phyloP scores from a whole-genome alignment of 306 rosid species.

The Myrica gale region DNA sequence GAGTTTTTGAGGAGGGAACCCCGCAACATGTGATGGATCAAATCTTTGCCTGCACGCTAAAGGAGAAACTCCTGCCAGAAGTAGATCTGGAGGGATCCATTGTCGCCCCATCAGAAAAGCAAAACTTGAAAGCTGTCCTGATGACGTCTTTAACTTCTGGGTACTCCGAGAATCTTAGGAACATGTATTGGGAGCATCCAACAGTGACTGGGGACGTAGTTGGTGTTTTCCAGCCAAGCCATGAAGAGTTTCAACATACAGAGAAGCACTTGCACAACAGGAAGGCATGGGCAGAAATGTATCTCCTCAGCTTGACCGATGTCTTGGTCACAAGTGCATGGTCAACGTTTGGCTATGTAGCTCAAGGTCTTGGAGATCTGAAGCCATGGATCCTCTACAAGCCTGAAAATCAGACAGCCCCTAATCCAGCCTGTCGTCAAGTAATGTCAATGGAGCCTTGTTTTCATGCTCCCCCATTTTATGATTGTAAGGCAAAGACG shows the following conservation, averaged over 20 bases:
- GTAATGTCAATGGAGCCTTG: conserved; percentile 84
- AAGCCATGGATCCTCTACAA: conserved; percentile 75
- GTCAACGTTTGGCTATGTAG: conserved; percentile 80
- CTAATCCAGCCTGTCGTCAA: conserved; percentile 53
- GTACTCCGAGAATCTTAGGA: conserved; percentile 54
- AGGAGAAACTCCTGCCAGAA: conserved; percentile 56
- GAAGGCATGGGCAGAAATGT: conserved; percentile 76
- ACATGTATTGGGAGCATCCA: conserved; percentile 69
- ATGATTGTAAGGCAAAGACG: conserved; percentile 67
- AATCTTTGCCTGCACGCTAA: conserved; percentile 53
- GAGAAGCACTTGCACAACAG: conserved; percentile 62
- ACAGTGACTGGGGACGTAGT: conserved; percentile 59
- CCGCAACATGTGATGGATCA: conserved; percentile 70
- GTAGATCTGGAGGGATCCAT: conserved; percentile 27
- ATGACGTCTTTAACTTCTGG: conserved; percentile 67
- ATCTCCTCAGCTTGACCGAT: conserved; percentile 60
- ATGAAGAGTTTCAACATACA: conserved; percentile 67
- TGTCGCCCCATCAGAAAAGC: conserved; percentile 21
- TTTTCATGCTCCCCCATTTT: conserved; percentile 75
- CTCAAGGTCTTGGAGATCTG: conserved; percentile 70
- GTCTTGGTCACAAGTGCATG: conserved; percentile 64
- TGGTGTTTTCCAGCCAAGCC: conserved; percentile 67
- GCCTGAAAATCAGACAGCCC: conserved; percentile 59
- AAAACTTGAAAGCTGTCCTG: conserved; percentile 52
- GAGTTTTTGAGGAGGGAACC: conserved; percentile 56